Percentiles rank a stretch among this genome's conserved stretches.
Conservation (phyloP, 139 green algal genomes). For the Chlorella ohadii region DNA sequence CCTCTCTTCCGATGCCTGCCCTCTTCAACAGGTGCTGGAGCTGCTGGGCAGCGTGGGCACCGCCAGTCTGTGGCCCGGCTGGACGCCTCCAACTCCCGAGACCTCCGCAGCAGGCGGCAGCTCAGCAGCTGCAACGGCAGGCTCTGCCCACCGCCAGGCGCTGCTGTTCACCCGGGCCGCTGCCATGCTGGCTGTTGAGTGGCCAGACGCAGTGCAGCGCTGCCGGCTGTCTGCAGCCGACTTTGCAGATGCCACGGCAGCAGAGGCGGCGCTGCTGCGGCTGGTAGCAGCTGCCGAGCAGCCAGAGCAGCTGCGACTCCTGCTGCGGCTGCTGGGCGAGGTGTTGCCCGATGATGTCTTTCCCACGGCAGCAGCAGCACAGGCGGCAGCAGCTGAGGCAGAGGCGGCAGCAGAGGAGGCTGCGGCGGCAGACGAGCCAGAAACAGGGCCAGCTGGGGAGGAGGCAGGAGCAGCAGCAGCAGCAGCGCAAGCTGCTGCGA, state of each 20-base stretch:
- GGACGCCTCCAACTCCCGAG: background rate
- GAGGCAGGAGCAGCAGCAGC: too few species aligned
- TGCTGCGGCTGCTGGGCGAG: constrained; percentile 8
- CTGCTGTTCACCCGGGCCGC: constrained; percentile 23
- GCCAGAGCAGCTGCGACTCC: constrained; percentile 4
- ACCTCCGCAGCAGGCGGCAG: background rate
- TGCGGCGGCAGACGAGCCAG: background rate
- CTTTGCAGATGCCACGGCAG: constrained; percentile 1
- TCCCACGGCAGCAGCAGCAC: background rate
- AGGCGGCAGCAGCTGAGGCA: background rate
- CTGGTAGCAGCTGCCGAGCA: constrained; percentile 7
- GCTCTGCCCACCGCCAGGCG: constrained; percentile 15
- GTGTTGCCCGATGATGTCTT: background rate
- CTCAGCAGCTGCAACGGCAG: background rate
- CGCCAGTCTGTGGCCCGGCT: constrained; percentile 34
- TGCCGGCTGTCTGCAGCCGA: constrained; percentile 21
- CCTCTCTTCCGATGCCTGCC: background rate
- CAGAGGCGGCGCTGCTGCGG: constrained; percentile 8
- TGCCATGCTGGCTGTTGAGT: constrained; percentile 1
- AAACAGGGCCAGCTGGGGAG: background rate
- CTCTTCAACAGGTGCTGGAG: constrained; percentile 37
- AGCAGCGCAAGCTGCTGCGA: background rate
- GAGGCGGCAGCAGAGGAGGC: background rate
- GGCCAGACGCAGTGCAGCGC: constrained; percentile 25
- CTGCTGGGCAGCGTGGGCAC: constrained; percentile 38